These are phyloP conservation scores for Penicillium capsulatum DNA, from an alignment of 2,329 filamentous ascomycete genomes.

Conservation along the genomic window DNA sequence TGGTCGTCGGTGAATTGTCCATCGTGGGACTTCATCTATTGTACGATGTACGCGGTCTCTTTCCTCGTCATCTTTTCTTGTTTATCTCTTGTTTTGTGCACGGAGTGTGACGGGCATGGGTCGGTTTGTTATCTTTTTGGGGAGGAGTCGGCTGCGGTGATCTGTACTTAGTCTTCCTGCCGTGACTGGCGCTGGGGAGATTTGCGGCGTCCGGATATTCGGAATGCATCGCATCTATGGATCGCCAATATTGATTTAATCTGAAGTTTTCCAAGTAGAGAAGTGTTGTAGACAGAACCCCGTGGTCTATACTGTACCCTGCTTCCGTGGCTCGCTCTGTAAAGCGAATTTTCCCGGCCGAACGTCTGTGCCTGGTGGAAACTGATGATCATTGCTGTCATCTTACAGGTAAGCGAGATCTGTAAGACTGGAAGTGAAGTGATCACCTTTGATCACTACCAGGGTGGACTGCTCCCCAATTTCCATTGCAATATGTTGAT, in stretches of 20 bases:
- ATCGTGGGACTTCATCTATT: slow-evolving; percentile 14
- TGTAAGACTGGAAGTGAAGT: no score
- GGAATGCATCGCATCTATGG: slow-evolving; percentile 13
- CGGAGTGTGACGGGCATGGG: slow-evolving; percentile 33
- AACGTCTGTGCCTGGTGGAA: no score
- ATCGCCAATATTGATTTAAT: slow-evolving; percentile 14
- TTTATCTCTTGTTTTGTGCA: slow-evolving; percentile 21
- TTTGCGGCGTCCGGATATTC: slow-evolving; percentile 11
- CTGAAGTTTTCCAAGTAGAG: not conserved
- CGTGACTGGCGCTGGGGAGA: slow-evolving; percentile 11
- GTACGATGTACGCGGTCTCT: slow-evolving; percentile 27
- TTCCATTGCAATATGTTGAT: no score
- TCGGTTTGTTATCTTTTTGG: slow-evolving; percentile 18
- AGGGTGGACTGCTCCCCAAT: no score
- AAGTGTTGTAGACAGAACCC: no score
- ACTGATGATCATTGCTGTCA: no score
- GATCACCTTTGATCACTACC: no score
- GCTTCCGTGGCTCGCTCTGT: no score
- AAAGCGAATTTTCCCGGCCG: no score
- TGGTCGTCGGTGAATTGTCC: slow-evolving; percentile 15
- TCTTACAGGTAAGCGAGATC: no score
- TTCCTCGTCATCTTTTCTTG: slow-evolving; percentile 22
- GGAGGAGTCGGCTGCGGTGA: slow-evolving; percentile 6
- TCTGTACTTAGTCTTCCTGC: slow-evolving; percentile 10
- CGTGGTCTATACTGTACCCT: no score